These are phyloP conservation scores for Diaporthe ampelina DNA, from an alignment of 2,329 filamentous ascomycete genomes.

Conservation along the genomic window DNA sequence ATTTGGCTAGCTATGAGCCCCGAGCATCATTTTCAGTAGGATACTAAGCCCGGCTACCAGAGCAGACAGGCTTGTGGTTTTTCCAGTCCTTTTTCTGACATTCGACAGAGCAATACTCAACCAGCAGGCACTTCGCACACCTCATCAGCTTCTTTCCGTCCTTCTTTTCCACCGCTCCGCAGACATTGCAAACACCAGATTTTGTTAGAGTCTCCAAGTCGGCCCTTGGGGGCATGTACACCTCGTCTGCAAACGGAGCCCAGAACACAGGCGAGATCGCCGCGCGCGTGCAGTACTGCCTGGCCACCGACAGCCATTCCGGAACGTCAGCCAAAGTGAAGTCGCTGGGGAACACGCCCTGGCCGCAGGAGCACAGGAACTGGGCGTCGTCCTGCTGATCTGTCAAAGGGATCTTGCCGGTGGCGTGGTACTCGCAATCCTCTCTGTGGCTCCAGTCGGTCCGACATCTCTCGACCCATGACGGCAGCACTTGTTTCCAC, in stretches of 20 bases:
- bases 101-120: background rate
- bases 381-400: background rate
- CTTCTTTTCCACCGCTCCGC: background rate
- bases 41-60: background rate
- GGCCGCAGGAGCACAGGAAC: conserved; percentile 4
- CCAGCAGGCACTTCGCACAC: background rate
- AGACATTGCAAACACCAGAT: no score
- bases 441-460: background rate
- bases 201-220: no score
- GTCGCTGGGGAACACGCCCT: background rate
- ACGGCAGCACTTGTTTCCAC: conserved; percentile 4
- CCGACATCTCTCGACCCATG: background rate
- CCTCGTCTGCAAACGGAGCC: background rate
- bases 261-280: background rate
- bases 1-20: background rate
- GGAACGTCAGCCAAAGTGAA: background rate
- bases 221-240: background rate
- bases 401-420: background rate
- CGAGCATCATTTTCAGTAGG: no score
- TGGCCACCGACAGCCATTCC: background rate
- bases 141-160: background rate
- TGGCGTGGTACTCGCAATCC: background rate
- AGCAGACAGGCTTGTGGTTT: background rate
- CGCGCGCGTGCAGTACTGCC: background rate
- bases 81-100: background rate